Conservation (phyloP, 148 eudicot species). For the Spergularia marina region DNA sequence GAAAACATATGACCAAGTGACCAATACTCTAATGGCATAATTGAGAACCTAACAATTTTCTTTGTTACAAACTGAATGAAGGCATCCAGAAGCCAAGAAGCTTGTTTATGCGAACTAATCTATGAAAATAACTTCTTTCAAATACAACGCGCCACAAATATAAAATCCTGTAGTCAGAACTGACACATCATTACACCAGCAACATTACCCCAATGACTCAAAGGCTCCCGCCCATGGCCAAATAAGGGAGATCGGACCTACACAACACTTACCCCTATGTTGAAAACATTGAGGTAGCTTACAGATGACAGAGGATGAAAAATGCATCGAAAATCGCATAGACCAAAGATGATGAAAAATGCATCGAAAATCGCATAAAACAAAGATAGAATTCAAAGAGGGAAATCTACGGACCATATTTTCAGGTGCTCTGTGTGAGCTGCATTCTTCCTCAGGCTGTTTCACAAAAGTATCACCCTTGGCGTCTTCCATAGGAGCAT, state of each 20-base stretch:
- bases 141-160: neutral
- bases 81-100: neutral
- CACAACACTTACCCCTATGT: too few relatives aligned
- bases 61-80: neutral
- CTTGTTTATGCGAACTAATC: neutral
- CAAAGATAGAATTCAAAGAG: conserved; percentile 9
- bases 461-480: conserved; percentile 37
- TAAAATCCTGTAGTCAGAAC: neutral
- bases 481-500: conserved; percentile 28
- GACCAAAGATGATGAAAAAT: too few relatives aligned
- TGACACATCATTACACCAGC: too few relatives aligned
- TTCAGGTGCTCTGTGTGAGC: conserved; percentile 33
- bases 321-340: too few relatives aligned
- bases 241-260: too few relatives aligned
- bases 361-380: too few relatives aligned
- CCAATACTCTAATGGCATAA: neutral
- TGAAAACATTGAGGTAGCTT: too few relatives aligned
- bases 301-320: too few relatives aligned
- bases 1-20: neutral
- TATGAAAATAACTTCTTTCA: neutral
- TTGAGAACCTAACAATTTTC: neutral
- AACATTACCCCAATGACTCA: too few relatives aligned
- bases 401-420: conserved; percentile 40
- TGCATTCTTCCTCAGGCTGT: conserved; percentile 43
- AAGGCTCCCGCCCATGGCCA: too few relatives aligned